Percentiles rank a stretch among this genome's conserved stretches.
These are phyloP conservation scores for Kwoniella sp. DNA, from an alignment of 768 basidiomycete genomes.

Conservation along the genomic window DNA sequence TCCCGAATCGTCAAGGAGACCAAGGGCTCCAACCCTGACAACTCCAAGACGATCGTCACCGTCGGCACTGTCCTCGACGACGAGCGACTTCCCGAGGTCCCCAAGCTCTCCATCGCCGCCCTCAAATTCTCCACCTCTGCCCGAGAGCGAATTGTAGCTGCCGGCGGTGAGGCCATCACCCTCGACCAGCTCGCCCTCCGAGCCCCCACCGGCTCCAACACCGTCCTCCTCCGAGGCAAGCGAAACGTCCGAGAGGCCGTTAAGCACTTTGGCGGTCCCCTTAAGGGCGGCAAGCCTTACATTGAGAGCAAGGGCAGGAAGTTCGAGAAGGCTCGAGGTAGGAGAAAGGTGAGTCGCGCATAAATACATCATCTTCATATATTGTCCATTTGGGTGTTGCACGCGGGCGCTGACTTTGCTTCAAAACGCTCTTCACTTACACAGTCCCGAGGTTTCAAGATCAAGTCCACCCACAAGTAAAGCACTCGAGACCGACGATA, in stretches of 20 bases:
- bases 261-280: constrained; percentile 96
- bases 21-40: constrained; percentile 57
- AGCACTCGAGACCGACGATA: constrained; percentile 6
- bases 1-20: constrained; percentile 89
- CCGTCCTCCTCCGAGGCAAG: constrained; percentile 87
- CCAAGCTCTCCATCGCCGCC: constrained; percentile 90
- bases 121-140: constrained; percentile 91
- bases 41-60: constrained; percentile 77
- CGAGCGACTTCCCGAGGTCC: constrained; percentile 77
- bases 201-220: constrained; percentile 92
- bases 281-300: constrained; percentile 99
- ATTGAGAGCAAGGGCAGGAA: constrained; percentile 95
- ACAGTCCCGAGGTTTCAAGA: constrained; percentile 56
- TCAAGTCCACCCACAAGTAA: constrained; percentile 56
- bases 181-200: constrained; percentile 95
- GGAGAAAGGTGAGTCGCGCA: constrained; percentile 79
- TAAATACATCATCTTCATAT: too few relatives aligned
- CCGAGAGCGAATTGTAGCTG: constrained; percentile 90
- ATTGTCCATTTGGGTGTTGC: not conserved
- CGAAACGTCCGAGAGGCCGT: constrained; percentile 90
- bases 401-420: not conserved
- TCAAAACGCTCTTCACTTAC: not conserved
- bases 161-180: constrained; percentile 91
- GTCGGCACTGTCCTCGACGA: constrained; percentile 97
- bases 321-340: constrained; percentile 98